These are phyloP conservation scores for Euphorbia tirucalli DNA, from an alignment of 345 rosid genomes.

Conservation along the genomic window DNA sequence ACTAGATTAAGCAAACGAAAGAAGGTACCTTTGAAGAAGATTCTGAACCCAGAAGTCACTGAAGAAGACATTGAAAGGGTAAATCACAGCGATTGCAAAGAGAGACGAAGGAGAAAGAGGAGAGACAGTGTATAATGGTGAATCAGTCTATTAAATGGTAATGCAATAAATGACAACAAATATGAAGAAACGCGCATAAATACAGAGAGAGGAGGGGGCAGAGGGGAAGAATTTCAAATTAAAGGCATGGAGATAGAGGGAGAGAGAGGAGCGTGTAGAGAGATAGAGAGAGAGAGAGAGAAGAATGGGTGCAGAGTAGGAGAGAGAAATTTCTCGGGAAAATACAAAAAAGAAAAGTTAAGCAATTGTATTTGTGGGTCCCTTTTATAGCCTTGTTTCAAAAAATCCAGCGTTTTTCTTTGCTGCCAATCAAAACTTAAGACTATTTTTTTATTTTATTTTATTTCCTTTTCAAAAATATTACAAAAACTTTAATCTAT, in stretches of 20 bases:
- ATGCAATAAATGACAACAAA: slow-evolving; percentile 8
- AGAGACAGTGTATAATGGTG: not conserved
- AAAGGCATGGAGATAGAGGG: slow-evolving; percentile 1
- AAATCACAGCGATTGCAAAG: not conserved
- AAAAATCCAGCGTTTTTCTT: no score
- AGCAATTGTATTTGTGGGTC: slow-evolving; percentile 13
- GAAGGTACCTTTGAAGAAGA: slow-evolving; percentile 5
- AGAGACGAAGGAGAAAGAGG: not conserved
- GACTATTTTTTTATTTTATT: no score
- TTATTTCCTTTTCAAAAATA: no score
- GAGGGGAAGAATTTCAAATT: slow-evolving; percentile 7
- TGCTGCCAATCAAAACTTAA: no score
- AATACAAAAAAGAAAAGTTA: slow-evolving; percentile 44
- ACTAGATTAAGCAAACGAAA: slow-evolving; percentile 4
- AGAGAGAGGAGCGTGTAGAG: slow-evolving; percentile 12
- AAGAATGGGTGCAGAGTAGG: not conserved
- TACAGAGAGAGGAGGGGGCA: no score
- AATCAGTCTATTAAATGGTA: not conserved
- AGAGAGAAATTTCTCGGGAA: slow-evolving; percentile 50
- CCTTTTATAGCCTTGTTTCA: no score
- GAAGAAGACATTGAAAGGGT: not conserved
- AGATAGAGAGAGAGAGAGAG: no score
- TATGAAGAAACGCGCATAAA: slow-evolving; percentile 15
- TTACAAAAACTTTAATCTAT: no score
- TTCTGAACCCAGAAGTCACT: not conserved